Percentiles rank a stretch among this genome's conserved stretches.
These are phyloP conservation scores for Glycine tomentella DNA, from an alignment of 306 rosid genomes.

Conservation along the genomic window DNA sequence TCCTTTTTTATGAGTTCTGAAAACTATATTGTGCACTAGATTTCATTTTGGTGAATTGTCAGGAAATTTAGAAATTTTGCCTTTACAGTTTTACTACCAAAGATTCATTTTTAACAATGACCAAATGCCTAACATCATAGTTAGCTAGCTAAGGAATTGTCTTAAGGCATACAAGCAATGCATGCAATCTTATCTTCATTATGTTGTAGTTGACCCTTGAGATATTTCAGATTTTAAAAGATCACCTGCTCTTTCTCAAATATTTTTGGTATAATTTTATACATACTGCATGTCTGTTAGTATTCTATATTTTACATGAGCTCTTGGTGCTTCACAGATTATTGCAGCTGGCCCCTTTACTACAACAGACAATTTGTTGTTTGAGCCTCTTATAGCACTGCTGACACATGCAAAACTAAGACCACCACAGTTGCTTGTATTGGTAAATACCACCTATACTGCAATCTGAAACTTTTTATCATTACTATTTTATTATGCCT, in stretches of 20 bases:
- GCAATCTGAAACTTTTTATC: slow-evolving; percentile 34
- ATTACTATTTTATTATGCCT: slow-evolving; percentile 23
- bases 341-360: slow-evolving; percentile 95
- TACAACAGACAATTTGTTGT: slow-evolving; percentile 83
- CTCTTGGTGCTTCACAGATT: slow-evolving; percentile 64
- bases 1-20: slow-evolving; percentile 13
- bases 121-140: slow-evolving; percentile 2
- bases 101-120: slow-evolving; percentile 1
- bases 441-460: slow-evolving; percentile 59
- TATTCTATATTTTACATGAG: slow-evolving; percentile 18
- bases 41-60: slow-evolving; percentile 15
- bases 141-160: slow-evolving; percentile 27
- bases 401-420: slow-evolving; percentile 84
- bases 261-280: slow-evolving; percentile 24
- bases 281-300: slow-evolving; percentile 19
- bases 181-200: slow-evolving; percentile 19
- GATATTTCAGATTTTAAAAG: slow-evolving; percentile 17
- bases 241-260: background rate
- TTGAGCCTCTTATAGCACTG: slow-evolving; percentile 87
- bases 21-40: slow-evolving; percentile 24
- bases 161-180: slow-evolving; percentile 1
- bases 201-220: background rate
- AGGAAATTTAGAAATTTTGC: slow-evolving; percentile 2
- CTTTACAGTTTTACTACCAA: slow-evolving; percentile 21
- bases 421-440: slow-evolving; percentile 78